Evolutionary conservation across 2,329 filamentous ascomycete genomes (phyloP).

Genomic region (Aspergillus quadrilineatus): DNA sequence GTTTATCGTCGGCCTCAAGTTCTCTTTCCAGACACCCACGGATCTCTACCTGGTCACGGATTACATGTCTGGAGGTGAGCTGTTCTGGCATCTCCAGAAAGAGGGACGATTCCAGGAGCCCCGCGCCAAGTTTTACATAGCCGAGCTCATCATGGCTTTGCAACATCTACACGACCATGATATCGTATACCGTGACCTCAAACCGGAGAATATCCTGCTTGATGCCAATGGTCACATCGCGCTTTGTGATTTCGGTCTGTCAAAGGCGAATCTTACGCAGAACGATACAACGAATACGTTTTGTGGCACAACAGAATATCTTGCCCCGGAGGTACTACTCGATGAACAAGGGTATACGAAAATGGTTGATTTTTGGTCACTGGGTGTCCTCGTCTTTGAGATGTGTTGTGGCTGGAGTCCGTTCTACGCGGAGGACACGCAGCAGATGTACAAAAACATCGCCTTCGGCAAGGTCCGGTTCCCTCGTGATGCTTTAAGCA

Average conservation of each 20-base stretch:
- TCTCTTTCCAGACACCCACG: slow-evolving; percentile 95
- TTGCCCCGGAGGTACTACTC: slow-evolving; percentile 90
- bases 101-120: slow-evolving; percentile 94
- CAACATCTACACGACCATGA: slow-evolving; percentile 95
- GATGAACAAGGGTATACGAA: slow-evolving; percentile 98
- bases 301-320: slow-evolving; percentile 95
- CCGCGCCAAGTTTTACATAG: slow-evolving; percentile 97
- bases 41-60: slow-evolving; percentile 98
- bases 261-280: slow-evolving; percentile 94
- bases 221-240: slow-evolving; percentile 98
- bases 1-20: slow-evolving; percentile 97
- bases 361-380: slow-evolving; percentile 99
- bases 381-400: slow-evolving; percentile 95
- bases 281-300: slow-evolving; percentile 99
- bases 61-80: slow-evolving; percentile 97
- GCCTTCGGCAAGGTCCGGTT: slow-evolving; percentile 98
- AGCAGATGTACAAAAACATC: slow-evolving; percentile 99
- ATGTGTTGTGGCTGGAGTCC: slow-evolving; percentile 99
- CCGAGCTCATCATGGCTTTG: slow-evolving; percentile 90
- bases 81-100: slow-evolving; percentile 98
- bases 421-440: slow-evolving; percentile 97
- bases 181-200: slow-evolving; percentile 95
- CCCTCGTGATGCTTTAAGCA: slow-evolving; percentile 87
- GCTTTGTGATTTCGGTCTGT: slow-evolving; percentile 94
- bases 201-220: slow-evolving; percentile 94